Base-by-base conservation (phyloP, 2,329 filamentous ascomycete genomes). In the Microsporum audouinii region DNA sequence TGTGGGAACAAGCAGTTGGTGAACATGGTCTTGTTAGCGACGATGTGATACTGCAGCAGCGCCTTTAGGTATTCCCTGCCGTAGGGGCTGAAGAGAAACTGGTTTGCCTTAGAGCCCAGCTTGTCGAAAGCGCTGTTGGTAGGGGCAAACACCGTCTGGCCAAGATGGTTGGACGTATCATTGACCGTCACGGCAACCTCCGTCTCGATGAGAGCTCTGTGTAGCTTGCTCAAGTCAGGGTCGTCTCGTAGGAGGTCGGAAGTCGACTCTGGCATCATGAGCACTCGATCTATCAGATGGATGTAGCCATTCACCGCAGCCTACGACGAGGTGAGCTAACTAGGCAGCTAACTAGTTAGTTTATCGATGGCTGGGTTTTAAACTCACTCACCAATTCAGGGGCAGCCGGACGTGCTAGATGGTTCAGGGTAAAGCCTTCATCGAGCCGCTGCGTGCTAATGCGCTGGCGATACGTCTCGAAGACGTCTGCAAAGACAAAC, bases 201-300 rank as follows among this genome's bases (percentile, higher is more conserved):
- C 27, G 49, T 55, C n/a, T 55, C 29, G 49, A 55, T 55, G 49
- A 55, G 49, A 55, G 49, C 49, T 55, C 23, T 31, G 17, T 17
- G 49, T 17, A 55, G 49, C 17, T 31, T 55, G 5, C 49, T 55
- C 49, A 55, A 7, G 5, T 55, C 6, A 14, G 49, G 49, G n/a
- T 55, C 49, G 23, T 31, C 49, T 6, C 49, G 49, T 10, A 55
- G 23, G 49, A 55, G 49, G 2, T 55, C 49, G 17, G 49, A 55
- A 14, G 49, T 55, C 49, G 49, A 55, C 27, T 55, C 49, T 31
- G 49, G 49, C 49, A 55, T 55, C 49, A 55, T 55, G 17, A 55
- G 49, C 5, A 55, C 49, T 6, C 49, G 49, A 8, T 55, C 49
- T 4, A 55, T 55, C 49, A 55, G 49, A 55, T 55, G 49, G 49